Conservation (phyloP, 768 basidiomycete species). For the Amanita fuliginea region DNA sequence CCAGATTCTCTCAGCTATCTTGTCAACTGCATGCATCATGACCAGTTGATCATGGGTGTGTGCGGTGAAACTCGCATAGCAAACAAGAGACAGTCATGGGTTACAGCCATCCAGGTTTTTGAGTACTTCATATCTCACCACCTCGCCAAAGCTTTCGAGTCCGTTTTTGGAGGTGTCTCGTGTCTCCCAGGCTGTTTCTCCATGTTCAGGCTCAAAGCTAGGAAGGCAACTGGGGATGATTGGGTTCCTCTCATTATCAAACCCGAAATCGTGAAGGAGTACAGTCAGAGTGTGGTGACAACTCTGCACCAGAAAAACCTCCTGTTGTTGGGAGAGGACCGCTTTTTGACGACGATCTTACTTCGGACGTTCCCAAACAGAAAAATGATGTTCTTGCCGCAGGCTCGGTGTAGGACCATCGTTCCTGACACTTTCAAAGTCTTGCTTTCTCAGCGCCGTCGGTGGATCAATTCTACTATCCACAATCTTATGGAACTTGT, state of each 20-base stretch:
- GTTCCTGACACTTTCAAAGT: slow-evolving; percentile 93
- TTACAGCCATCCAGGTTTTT: slow-evolving; percentile 96
- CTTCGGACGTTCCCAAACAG: slow-evolving; percentile 95
- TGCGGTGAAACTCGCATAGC: slow-evolving; percentile 98
- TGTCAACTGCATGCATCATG: slow-evolving; percentile 98
- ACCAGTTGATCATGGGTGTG: slow-evolving; percentile 98
- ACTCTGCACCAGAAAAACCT: slow-evolving; percentile 98
- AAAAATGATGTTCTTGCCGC: slow-evolving; percentile 99
- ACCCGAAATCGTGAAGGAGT: slow-evolving; percentile 94
- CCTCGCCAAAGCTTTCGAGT: slow-evolving; percentile 96
- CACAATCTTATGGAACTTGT: slow-evolving; percentile 99
- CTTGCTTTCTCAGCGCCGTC: slow-evolving; percentile 89
- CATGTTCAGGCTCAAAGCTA: slow-evolving; percentile 96
- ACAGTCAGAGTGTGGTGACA: slow-evolving; percentile 87
- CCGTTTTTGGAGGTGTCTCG: slow-evolving; percentile 98
- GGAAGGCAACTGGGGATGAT: slow-evolving; percentile 80
- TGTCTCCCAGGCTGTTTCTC: slow-evolving; percentile 99
- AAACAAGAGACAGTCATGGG: slow-evolving; percentile 98
- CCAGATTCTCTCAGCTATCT: slow-evolving; percentile 82
- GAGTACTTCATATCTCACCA: slow-evolving; percentile 99
- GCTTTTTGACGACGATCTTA: slow-evolving; percentile 94
- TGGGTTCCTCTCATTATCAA: slow-evolving; percentile 97
- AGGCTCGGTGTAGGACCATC: slow-evolving; percentile 89
- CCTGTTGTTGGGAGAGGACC: slow-evolving; percentile 93
- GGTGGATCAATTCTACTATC: slow-evolving; percentile 99